Evolutionary conservation across 495 filamentous ascomycete species (phyloP).

Genomic region (Gamarada debralockiae): DNA sequence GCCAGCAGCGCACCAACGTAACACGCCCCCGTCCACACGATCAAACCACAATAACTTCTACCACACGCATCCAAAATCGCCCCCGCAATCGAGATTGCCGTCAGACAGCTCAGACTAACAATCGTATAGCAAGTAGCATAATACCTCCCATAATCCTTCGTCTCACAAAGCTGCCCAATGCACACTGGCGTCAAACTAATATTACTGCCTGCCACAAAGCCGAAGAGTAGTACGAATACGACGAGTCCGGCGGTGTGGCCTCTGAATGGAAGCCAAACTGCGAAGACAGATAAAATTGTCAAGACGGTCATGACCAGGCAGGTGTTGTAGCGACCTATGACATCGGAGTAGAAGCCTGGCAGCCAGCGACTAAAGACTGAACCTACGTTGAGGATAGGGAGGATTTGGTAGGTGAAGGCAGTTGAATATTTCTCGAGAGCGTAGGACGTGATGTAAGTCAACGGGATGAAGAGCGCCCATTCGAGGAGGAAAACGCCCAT

Average conservation of each 20-base stretch:
- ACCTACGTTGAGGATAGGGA: conserved; percentile 64
- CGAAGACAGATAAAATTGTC: conserved; percentile 65
- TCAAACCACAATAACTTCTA: conserved; percentile 29
- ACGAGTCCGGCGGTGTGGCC: conserved; percentile 55
- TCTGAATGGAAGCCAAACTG: conserved; percentile 70
- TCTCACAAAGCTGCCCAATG: conserved; percentile 82
- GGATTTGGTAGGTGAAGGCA: conserved; percentile 56
- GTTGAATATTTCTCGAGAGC: conserved; percentile 39
- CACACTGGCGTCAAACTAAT: conserved; percentile 85
- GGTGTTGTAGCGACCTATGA: conserved; percentile 56
- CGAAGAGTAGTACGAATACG: conserved; percentile 72
- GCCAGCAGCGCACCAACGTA: conserved; percentile 8
- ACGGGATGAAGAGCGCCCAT: conserved; percentile 67
- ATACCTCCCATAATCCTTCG: conserved; percentile 77
- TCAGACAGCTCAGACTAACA: conserved; percentile 81
- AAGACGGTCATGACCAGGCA: conserved; percentile 55
- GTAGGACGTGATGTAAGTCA: conserved; percentile 68
- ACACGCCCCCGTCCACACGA: conserved; percentile 13
- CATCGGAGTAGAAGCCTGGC: conserved; percentile 57
- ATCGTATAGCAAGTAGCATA: conserved; percentile 84
- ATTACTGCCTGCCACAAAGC: conserved; percentile 78
- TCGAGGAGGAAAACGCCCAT: conserved; percentile 64
- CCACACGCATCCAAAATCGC: conserved; percentile 48
- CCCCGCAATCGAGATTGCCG: conserved; percentile 90
- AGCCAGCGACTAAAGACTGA: conserved; percentile 66